phyloP scores from a whole-genome alignment of 441 rosid genomes.

The Brassica balearica region DNA sequence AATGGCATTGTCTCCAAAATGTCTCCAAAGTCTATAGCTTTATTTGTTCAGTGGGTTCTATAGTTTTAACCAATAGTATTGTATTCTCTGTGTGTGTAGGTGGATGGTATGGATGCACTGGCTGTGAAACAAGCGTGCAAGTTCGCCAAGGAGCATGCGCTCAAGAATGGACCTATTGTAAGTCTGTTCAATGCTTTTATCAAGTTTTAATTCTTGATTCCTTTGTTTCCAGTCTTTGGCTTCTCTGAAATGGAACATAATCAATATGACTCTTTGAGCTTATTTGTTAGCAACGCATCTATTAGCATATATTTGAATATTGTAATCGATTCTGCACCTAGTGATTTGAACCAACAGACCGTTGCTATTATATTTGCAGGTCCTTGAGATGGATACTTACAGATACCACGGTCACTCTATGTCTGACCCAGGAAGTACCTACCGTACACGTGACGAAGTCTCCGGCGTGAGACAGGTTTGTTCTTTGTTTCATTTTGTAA shows the following conservation, averaged over 20 bases:
- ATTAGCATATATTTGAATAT: not conserved
- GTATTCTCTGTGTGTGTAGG: slow-evolving; percentile 50
- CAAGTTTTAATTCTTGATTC: slow-evolving; percentile 7
- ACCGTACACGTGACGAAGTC: slow-evolving; percentile 97
- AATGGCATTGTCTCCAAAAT: not conserved
- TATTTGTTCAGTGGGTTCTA: not conserved
- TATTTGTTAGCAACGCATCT: not conserved
- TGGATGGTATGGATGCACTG: slow-evolving; percentile 96
- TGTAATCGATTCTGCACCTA: not conserved
- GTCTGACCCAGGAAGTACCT: slow-evolving; percentile 99
- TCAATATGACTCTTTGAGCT: slow-evolving; percentile 1
- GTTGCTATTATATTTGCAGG: slow-evolving; percentile 51
- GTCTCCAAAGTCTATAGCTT: not conserved
- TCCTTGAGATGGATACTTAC: slow-evolving; percentile 99
- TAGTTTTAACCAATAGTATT: not conserved
- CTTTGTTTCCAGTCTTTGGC: not conserved
- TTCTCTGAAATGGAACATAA: slow-evolving; percentile 6
- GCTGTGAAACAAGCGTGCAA: slow-evolving; percentile 98
- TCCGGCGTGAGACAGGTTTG: slow-evolving; percentile 91
- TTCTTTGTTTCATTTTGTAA: slow-evolving; percentile 25
- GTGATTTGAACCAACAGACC: slow-evolving; percentile 19
- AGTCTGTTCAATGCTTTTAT: slow-evolving; percentile 41
- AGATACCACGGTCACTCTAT: slow-evolving; percentile 98
- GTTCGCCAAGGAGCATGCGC: slow-evolving; percentile 90
- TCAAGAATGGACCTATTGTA: slow-evolving; percentile 97